Conservation (phyloP, 345 rosid species). For the Boechera divaricarpa region DNA sequence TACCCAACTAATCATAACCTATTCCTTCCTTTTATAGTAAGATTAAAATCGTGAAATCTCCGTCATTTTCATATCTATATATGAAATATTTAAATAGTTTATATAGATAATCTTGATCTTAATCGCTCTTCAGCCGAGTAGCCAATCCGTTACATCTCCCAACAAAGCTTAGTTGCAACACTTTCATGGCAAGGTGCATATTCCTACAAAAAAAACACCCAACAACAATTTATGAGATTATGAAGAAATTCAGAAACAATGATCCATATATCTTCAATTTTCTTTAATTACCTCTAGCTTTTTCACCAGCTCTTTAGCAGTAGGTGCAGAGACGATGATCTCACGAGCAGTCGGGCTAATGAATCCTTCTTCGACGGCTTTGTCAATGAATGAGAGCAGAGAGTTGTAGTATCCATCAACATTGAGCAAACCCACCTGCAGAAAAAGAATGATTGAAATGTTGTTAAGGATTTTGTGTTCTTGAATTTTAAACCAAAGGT, state of each 20-base stretch:
- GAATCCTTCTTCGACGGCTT: constrained; percentile 99
- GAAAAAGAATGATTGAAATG: not conserved
- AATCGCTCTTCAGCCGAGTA: constrained; percentile 48
- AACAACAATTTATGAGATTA: constrained; percentile 9
- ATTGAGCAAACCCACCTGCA: constrained; percentile 95
- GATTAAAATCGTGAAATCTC: constrained; percentile 36
- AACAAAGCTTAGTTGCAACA: constrained; percentile 78
- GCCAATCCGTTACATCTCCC: constrained; percentile 86
- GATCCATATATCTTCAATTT: not conserved
- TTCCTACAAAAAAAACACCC: constrained; percentile 50
- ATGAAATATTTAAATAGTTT: constrained; percentile 23
- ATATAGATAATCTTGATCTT: constrained; percentile 32
- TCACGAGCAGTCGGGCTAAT: constrained; percentile 82
- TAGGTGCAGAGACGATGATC: constrained; percentile 89
- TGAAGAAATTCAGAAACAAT: constrained; percentile 6
- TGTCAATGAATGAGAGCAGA: constrained; percentile 89
- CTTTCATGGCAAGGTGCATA: constrained; percentile 89
- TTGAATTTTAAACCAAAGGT: not conserved
- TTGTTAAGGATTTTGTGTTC: constrained; percentile 3
- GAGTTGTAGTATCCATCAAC: constrained; percentile 99
- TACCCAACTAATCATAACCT: constrained; percentile 39
- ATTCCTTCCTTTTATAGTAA: constrained; percentile 41
- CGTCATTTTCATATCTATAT: constrained; percentile 31
- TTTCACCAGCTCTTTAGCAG: constrained; percentile 80
- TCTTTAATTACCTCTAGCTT: constrained; percentile 73